Evolutionary conservation across 2,329 filamentous ascomycete genomes (phyloP).

Genomic region (Fonsecaea multimorphosa): DNA sequence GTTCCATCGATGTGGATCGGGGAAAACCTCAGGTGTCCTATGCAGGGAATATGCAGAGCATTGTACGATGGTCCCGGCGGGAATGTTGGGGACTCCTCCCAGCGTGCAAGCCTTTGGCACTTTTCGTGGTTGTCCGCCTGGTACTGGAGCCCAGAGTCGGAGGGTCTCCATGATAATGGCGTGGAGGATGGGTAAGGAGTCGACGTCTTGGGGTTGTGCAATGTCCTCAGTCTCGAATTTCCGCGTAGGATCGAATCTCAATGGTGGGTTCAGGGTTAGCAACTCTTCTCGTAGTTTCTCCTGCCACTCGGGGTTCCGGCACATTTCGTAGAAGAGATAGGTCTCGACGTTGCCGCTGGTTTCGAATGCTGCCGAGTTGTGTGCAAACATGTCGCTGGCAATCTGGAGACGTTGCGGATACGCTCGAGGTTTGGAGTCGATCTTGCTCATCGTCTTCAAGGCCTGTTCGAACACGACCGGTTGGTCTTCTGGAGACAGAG

Average conservation of each 20-base stretch:
- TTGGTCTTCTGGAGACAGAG: no score
- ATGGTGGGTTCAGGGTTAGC: neutral
- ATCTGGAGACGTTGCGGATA: slow-evolving; percentile 18
- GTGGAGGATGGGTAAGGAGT: slow-evolving; percentile 60
- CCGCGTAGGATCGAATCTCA: neutral
- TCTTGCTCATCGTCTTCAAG: no score
- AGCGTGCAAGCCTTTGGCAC: slow-evolving; percentile 45
- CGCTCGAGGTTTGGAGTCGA: no score
- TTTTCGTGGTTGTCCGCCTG: slow-evolving; percentile 64
- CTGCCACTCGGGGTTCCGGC: slow-evolving; percentile 38
- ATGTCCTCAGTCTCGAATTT: neutral
- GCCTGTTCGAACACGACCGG: no score
- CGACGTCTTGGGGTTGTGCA: slow-evolving; percentile 45
- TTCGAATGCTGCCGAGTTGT: slow-evolving; percentile 44
- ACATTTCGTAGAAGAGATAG: slow-evolving; percentile 49
- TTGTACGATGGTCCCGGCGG: slow-evolving; percentile 50
- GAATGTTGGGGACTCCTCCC: slow-evolving; percentile 49
- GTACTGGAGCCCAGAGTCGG: slow-evolving; percentile 65
- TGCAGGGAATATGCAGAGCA: slow-evolving; percentile 59
- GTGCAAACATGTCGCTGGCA: slow-evolving; percentile 24
- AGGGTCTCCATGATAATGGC: slow-evolving; percentile 66
- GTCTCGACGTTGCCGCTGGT: slow-evolving; percentile 50
- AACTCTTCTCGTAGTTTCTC: neutral
- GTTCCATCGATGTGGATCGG: slow-evolving; percentile 53
- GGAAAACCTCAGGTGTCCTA: slow-evolving; percentile 55